Evolutionary conservation across 148 eudicot genomes (phyloP), one percentile per base, ranked within the genome.

Genomic region (Arctostaphylos glauca): DNA sequence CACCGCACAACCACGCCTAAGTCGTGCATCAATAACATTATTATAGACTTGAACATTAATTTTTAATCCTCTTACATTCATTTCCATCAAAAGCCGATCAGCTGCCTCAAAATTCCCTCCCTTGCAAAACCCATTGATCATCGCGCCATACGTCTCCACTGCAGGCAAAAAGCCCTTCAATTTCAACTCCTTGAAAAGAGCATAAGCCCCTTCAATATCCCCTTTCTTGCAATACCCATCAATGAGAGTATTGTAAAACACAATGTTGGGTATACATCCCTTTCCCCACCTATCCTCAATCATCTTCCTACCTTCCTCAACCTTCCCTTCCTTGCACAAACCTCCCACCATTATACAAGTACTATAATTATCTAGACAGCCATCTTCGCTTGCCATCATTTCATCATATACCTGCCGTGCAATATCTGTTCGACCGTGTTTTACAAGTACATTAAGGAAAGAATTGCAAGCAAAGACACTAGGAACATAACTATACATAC

Each of bases 231-330:
- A 92, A 87, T 91, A 96, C 58, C 99, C 99, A 85, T 91, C 90
- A 74, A 96, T 91, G 7, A 96, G 91, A 4, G 87, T 88, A 85
- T 94, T 96, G 80, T 93, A 94, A 64, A 96, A 92, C 52, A 96
- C 97, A 7, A 94, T 84, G 87, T 94, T 92, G 9, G 99, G 99
- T 25, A 92, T 84, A 41, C 98, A 91, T 66, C 92, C 91, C 81
- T 84, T 86, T 60, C 95, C 97, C 98, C 98, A 96, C 84, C 92
- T 91, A 47, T 88, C 92, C 86, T 93, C 98, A 82, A 94, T 92
- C 90, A 96, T 81, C 76, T 88, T 91, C 71, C 85, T 88, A 60
- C 90, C 99, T 78, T 94, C 90, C 88, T 96, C 91, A 77, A 96
- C 92, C 64, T 84, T 87, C 21, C 97, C 99, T 85, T 80, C 92